A percentile compares a stretch with the other conserved stretches of the same genome.
Evolutionary conservation across 2,329 filamentous ascomycete species (phyloP).

Genomic region (Colletotrichum shisoi): DNA sequence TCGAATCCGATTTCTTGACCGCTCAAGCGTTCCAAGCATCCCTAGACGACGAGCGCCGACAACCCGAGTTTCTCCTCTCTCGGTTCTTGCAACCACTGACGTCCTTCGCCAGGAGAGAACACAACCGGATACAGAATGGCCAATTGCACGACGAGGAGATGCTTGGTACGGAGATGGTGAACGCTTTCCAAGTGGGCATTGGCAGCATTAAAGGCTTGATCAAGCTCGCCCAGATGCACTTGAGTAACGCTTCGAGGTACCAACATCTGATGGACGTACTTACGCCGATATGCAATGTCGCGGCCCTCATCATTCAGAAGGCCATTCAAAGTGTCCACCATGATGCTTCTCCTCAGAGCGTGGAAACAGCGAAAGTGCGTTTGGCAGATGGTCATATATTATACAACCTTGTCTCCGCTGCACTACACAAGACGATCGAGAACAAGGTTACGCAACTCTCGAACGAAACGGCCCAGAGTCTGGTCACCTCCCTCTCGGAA

Average conservation of each 20-base stretch:
- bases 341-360: constrained; percentile 12
- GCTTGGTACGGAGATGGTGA: constrained; percentile 50
- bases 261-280: constrained; percentile 60
- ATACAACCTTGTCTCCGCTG: constrained; percentile 54
- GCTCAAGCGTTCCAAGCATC: constrained; percentile 23
- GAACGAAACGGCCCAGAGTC: constrained; percentile 53
- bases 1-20: constrained; percentile 57
- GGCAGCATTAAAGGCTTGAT: constrained; percentile 56
- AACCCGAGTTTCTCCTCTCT: constrained; percentile 54
- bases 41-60: constrained; percentile 44
- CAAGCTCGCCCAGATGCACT: constrained; percentile 53
- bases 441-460: constrained; percentile 63
- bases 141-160: constrained; percentile 45
- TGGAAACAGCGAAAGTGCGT: constrained; percentile 46
- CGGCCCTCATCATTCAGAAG: constrained; percentile 48
- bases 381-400: constrained; percentile 54
- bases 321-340: constrained; percentile 41
- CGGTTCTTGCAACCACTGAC: constrained; percentile 58
- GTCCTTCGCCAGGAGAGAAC: constrained; percentile 41
- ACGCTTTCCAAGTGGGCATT: constrained; percentile 52
- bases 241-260: constrained; percentile 52
- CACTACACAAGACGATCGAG: constrained; percentile 59
- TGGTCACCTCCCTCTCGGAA: constrained; percentile 54
- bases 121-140: constrained; percentile 39
- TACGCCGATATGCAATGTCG: constrained; percentile 49